Percentiles rank a stretch among this genome's conserved stretches.
Conservation (phyloP, 2,329 filamentous ascomycete species). For the Claviceps pusilla region DNA sequence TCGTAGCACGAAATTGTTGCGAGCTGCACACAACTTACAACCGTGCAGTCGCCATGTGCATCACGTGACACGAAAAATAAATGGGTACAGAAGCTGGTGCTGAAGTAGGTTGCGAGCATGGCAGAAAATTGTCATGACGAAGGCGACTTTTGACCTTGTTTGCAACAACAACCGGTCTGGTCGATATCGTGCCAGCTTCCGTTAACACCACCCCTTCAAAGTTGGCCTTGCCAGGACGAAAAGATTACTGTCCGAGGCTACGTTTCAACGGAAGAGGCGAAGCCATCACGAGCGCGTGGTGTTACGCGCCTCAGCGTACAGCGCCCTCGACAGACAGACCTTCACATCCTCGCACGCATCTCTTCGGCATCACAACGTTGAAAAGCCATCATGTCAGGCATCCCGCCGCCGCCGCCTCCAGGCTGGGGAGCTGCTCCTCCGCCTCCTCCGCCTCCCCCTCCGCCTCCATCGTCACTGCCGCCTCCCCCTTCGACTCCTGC, state of each 20-base stretch:
- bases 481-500: conserved; percentile 41
- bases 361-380: conserved; percentile 11
- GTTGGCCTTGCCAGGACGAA: not conserved
- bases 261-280: conserved; percentile 4
- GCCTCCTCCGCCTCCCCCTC: conserved; percentile 42
- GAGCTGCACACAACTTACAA: not conserved
- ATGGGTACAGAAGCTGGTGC: conserved; percentile 7
- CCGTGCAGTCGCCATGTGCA: not conserved
- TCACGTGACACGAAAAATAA: not conserved
- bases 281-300: conserved; percentile 15
- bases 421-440: conserved; percentile 39
- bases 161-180: conserved; percentile 11
- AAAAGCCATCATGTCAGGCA: conserved; percentile 33
- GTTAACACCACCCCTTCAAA: conserved; percentile 13
- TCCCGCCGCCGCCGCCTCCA: conserved; percentile 41
- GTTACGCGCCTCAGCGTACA: conserved; percentile 22
- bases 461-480: conserved; percentile 39
- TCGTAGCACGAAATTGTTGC: not conserved
- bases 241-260: not conserved
- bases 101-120: conserved; percentile 8
- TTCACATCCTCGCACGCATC: conserved; percentile 13
- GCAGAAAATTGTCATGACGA: conserved; percentile 22
- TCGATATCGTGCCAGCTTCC: conserved; percentile 16
- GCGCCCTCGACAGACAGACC: conserved; percentile 13
- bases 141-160: conserved; percentile 12